Evolutionary conservation across 2,329 filamentous ascomycete genomes (phyloP).

Genomic region (Alternaria conjuncta): DNA sequence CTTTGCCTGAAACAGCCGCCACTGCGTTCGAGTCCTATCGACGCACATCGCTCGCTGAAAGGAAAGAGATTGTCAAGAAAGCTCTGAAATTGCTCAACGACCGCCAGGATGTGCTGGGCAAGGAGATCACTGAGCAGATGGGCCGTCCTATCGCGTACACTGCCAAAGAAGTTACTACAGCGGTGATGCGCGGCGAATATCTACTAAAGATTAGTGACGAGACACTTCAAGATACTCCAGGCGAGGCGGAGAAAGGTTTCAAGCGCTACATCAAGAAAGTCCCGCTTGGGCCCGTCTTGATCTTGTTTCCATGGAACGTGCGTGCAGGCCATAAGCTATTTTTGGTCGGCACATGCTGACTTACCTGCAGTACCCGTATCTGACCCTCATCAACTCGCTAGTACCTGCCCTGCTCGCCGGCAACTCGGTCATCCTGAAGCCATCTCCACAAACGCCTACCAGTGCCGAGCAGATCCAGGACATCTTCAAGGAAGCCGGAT

Average conservation of each 20-base stretch:
- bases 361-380: conserved; percentile 78
- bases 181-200: conserved; percentile 84
- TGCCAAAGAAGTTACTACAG: conserved; percentile 81
- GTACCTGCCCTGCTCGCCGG: conserved; percentile 90
- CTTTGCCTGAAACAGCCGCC: conserved; percentile 73
- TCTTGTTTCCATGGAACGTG: conserved; percentile 97
- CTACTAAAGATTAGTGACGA: conserved; percentile 83
- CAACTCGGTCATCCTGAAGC: conserved; percentile 92
- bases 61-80: conserved; percentile 80
- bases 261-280: conserved; percentile 88
- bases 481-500: conserved; percentile 79
- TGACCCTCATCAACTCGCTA: conserved; percentile 90
- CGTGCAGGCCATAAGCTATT: conserved; percentile 49
- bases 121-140: conserved; percentile 93
- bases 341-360: conserved; percentile 23
- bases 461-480: conserved; percentile 83
- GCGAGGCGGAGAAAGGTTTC: conserved; percentile 86
- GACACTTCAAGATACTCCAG: conserved; percentile 77
- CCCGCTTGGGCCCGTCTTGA: conserved; percentile 83
- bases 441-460: conserved; percentile 92
- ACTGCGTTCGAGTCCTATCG: conserved; percentile 79
- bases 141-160: conserved; percentile 89
- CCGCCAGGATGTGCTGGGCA: conserved; percentile 79
- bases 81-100: conserved; percentile 74
- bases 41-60: conserved; percentile 74